phyloP scores from a whole-genome alignment of 208 protist species.

The Trypanosomatidae sp. region DNA sequence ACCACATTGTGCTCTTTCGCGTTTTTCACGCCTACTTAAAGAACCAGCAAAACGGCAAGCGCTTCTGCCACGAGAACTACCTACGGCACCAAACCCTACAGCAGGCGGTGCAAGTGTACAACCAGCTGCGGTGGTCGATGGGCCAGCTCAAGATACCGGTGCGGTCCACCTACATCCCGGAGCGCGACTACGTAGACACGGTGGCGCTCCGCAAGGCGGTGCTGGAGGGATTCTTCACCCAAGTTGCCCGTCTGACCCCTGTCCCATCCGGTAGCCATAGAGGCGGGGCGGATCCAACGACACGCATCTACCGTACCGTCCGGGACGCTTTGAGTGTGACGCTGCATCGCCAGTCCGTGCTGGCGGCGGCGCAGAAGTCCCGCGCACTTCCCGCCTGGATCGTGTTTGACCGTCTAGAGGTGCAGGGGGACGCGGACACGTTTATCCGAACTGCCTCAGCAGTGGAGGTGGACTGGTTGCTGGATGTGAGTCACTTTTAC shows the following conservation, averaged over 20 bases:
- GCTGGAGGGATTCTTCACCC: slow-evolving; percentile 87
- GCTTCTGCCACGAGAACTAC: slow-evolving; percentile 75
- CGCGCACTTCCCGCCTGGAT: slow-evolving; percentile 57
- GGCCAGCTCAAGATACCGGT: slow-evolving; percentile 42
- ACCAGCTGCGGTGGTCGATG: slow-evolving; percentile 69
- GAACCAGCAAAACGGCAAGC: slow-evolving; percentile 23
- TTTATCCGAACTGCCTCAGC: slow-evolving; percentile 65
- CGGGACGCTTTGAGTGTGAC: slow-evolving; percentile 47
- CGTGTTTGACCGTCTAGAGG: slow-evolving; percentile 83
- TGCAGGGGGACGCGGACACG: slow-evolving; percentile 72
- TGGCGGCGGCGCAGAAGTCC: slow-evolving; percentile 16
- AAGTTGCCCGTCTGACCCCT: slow-evolving; percentile 61
- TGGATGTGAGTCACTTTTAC: slow-evolving; percentile 74
- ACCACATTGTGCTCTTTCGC: slow-evolving; percentile 81
- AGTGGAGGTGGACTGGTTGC: slow-evolving; percentile 76
- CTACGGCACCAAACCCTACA: slow-evolving; percentile 66
- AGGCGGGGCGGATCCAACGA: slow-evolving; percentile 1
- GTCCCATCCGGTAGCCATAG: not conserved
- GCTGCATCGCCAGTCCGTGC: slow-evolving; percentile 57
- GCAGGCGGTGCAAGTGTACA: slow-evolving; percentile 77
- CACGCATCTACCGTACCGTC: slow-evolving; percentile 57
- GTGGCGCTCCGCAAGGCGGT: slow-evolving; percentile 71
- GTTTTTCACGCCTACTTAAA: slow-evolving; percentile 77
- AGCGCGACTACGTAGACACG: slow-evolving; percentile 50
- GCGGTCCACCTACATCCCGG: slow-evolving; percentile 60